Evolutionary conservation across 2,329 filamentous ascomycete species (phyloP), one percentile per base, ranked within the genome.

Genomic region (Alternaria ethzedia): DNA sequence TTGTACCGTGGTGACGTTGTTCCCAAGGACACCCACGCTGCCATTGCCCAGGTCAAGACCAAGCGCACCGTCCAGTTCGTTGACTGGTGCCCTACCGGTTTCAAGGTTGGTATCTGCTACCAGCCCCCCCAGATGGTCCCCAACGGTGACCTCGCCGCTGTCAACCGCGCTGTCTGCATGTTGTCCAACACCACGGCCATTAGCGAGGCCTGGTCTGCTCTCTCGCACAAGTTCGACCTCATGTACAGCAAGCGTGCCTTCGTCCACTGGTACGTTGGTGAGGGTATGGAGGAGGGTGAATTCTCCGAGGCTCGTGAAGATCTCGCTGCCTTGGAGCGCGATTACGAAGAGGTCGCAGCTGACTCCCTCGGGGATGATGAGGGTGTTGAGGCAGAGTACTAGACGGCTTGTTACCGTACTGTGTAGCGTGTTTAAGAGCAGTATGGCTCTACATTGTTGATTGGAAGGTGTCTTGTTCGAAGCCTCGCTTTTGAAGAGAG

Each of bases 211-310:
- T 99, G 96, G 96, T 94, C 92, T 69, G 94, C 94, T 72, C 89
- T 99, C 70, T 96, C 94, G 67, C 89, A 91, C 89, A 99, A 99
- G 87, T 99, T 99, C 87, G 96, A 99, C 81, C 93, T 99, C 82
- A 99, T 99, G 96, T 97, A 98, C 90, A 96, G 93, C 83, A 99
- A 99, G 91, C 96, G 96, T 87, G 96, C 96, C 68, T 99, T 99
- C 85, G 96, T 99, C 71, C 96, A 99, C 86, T 99, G 96, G 96
- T 99, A 98, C 79, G 96, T 99, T 80, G 96, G 96, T 86, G 96
- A 98, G 88, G 96, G 96, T 90, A 99, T 99, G 96, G 96, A 99
- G 88, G 96, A 99, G 84, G 96, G 96, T 84, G 96, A 99, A 85
- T 99, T 99, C 89, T 97, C 93, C 61, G 96, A 99, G 88, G 96